Conservation (phyloP, 306 rosid genomes). For the Potentilla sterilis region DNA sequence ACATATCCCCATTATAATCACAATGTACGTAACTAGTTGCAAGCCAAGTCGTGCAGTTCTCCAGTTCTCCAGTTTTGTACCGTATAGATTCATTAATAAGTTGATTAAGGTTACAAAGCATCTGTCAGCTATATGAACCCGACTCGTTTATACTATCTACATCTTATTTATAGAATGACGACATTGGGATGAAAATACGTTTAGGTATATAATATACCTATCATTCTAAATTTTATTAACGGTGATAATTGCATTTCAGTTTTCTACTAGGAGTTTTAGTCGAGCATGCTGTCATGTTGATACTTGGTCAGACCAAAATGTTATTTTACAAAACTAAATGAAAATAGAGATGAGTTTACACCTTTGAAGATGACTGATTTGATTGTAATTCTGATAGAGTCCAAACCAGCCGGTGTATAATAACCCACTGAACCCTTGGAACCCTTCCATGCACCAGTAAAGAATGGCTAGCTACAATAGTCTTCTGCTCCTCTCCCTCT, state of each 20-base stretch:
- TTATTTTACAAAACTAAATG: not conserved
- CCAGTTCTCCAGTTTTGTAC: not conserved
- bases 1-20: not conserved
- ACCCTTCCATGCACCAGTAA: not conserved
- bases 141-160: not conserved
- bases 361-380: not conserved
- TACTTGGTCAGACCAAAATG: not conserved
- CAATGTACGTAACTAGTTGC: not conserved
- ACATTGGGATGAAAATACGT: not conserved
- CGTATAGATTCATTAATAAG: not conserved
- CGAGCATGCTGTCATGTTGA: not conserved
- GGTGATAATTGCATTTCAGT: slow-evolving; percentile 1
- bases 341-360: not conserved
- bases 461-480: not conserved
- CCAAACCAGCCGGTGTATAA: not conserved
- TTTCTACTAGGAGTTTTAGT: not conserved
- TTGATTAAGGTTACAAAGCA: too few species aligned
- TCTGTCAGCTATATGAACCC: too few species aligned
- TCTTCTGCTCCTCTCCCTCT: not conserved
- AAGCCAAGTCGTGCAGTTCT: too few species aligned
- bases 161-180: not conserved
- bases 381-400: not conserved
- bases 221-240: not conserved
- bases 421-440: not conserved
- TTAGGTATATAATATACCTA: not conserved